Percentiles rank a stretch among this genome's conserved stretches.
phyloP scores from a whole-genome alignment of 2,329 filamentous ascomycete species.

The Ceratocystis variospora region DNA sequence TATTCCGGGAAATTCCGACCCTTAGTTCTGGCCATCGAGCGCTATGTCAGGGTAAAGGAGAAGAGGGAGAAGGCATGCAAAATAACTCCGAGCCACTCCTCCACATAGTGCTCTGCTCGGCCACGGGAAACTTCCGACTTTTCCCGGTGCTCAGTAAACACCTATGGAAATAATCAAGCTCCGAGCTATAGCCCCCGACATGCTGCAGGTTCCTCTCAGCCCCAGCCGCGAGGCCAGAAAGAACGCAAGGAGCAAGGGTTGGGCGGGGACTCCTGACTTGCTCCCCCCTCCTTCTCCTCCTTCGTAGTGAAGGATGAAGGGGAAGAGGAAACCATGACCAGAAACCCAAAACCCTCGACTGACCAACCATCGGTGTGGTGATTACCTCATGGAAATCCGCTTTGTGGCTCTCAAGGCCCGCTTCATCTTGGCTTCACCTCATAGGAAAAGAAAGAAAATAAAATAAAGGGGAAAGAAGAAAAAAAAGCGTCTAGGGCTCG shows the following conservation, averaged over 20 bases:
- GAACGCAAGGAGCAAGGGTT: background rate
- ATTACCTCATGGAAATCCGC: slow-evolving; percentile 4
- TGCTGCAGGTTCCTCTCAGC: background rate
- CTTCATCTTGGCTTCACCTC: background rate
- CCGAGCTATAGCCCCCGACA: background rate
- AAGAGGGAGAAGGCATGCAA: background rate
- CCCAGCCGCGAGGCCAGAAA: slow-evolving; percentile 3
- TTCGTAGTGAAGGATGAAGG: background rate
- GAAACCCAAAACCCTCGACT: background rate
- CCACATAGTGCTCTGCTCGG: background rate
- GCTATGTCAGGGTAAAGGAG: background rate
- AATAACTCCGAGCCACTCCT: background rate
- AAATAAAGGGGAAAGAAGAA: background rate
- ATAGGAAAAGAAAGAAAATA: no score
- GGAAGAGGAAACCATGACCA: background rate
- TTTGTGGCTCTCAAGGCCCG: background rate
- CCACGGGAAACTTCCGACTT: background rate
- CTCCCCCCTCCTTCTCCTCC: background rate
- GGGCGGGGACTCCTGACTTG: background rate
- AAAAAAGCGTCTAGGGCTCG: background rate
- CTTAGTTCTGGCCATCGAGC: background rate
- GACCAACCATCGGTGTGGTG: slow-evolving; percentile 2
- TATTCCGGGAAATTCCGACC: background rate
- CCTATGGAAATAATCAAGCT: background rate
- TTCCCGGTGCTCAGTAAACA: background rate